Conservation (phyloP, 2,329 filamentous ascomycete genomes). For the Colletotrichum sp. region DNA sequence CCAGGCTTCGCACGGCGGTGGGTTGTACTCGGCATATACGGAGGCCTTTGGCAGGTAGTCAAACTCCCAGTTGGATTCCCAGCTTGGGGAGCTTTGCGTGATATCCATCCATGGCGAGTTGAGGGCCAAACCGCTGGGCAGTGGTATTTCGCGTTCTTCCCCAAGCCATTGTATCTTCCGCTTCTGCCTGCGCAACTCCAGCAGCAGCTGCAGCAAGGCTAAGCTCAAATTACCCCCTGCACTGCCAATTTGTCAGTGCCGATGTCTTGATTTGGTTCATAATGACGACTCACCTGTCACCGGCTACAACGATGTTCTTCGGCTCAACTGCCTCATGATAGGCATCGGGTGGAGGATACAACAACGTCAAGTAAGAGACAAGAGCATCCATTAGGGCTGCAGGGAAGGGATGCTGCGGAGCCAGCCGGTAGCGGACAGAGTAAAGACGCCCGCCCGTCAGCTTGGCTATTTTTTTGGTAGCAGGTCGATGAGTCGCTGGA, state of each 20-base stretch:
- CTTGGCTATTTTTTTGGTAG: constrained; percentile 67
- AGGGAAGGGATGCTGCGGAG: constrained; percentile 78
- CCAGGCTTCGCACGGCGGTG: constrained; percentile 59
- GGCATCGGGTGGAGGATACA: constrained; percentile 73
- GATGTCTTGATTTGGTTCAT: neutral
- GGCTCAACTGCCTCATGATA: constrained; percentile 70
- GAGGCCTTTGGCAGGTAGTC: constrained; percentile 67
- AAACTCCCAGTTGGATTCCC: constrained; percentile 55
- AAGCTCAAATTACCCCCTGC: constrained; percentile 77
- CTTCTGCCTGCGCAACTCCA: constrained; percentile 61
- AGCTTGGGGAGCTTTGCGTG: constrained; percentile 64
- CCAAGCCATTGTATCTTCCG: constrained; percentile 66
- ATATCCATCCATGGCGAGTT: constrained; percentile 77
- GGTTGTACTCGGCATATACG: constrained; percentile 27
- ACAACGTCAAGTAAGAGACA: constrained; percentile 72
- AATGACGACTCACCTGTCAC: constrained; percentile 60
- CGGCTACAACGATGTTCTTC: constrained; percentile 71
- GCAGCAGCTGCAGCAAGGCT: constrained; percentile 69
- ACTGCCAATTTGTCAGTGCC: constrained; percentile 36
- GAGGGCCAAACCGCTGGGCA: constrained; percentile 69
- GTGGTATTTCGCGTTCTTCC: constrained; percentile 58
- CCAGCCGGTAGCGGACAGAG: constrained; percentile 75
- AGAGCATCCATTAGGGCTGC: constrained; percentile 75
- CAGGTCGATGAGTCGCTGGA: constrained; percentile 67
- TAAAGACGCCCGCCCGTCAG: constrained; percentile 71